These are phyloP conservation scores for Priceomyces carsonii DNA, from an alignment of 805 yeast genomes.

Conservation along the genomic window DNA sequence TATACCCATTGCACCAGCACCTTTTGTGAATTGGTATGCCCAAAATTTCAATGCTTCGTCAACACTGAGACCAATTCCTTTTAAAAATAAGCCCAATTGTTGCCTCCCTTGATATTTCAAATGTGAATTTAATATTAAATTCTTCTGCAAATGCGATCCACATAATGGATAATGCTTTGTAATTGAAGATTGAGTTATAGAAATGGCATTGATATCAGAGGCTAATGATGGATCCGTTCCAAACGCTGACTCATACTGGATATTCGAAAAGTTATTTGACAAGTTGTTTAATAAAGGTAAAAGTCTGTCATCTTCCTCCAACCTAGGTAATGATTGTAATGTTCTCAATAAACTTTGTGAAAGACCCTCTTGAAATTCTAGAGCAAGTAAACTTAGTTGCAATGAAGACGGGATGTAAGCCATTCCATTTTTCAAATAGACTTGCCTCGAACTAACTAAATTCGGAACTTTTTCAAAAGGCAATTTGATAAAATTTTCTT, in stretches of 20 bases:
- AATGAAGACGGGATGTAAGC: constrained; percentile 85
- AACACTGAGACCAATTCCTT: constrained; percentile 83
- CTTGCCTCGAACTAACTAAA: constrained; percentile 70
- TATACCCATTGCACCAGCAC: constrained; percentile 49
- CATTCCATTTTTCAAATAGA: constrained; percentile 63
- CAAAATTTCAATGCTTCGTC: constrained; percentile 91
- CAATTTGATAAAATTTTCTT: constrained; percentile 74
- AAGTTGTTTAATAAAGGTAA: constrained; percentile 81
- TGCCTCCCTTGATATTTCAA: constrained; percentile 82
- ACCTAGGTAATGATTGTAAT: constrained; percentile 73
- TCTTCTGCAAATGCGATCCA: constrained; percentile 64
- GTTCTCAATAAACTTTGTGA: constrained; percentile 58
- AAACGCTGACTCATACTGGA: constrained; percentile 57
- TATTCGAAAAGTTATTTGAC: constrained; percentile 49
- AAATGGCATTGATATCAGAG: constrained; percentile 58
- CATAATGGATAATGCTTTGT: constrained; percentile 80
- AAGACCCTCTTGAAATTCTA: constrained; percentile 63
- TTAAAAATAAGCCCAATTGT: constrained; percentile 80
- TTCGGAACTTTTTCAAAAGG: constrained; percentile 87
- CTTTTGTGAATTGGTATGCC: constrained; percentile 67
- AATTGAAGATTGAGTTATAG: constrained; percentile 55
- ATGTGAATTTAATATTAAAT: constrained; percentile 64
- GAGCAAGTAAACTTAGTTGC: constrained; percentile 68
- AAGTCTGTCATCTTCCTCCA: constrained; percentile 90
- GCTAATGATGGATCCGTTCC: constrained; percentile 28